Conservation (phyloP, 148 eudicot genomes). For the Suaeda aralocaspica region DNA sequence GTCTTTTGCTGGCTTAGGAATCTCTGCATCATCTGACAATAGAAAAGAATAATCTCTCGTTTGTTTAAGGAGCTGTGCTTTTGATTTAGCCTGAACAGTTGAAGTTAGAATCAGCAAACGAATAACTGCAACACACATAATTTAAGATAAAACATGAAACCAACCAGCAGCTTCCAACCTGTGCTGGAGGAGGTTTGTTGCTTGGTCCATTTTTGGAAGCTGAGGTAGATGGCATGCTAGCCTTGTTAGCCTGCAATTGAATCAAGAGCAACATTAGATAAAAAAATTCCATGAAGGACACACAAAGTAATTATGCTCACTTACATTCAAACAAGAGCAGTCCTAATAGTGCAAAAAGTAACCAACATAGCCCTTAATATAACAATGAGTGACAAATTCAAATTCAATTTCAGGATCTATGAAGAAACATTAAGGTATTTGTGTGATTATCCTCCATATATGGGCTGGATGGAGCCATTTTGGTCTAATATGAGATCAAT, state of each 20-base stretch:
- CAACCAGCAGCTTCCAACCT: conserved; percentile 24
- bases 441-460: too few species aligned
- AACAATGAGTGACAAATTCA: too few species aligned
- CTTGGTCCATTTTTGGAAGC: conserved; percentile 39
- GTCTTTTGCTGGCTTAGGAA: conserved; percentile 39
- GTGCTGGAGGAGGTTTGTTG: conserved; percentile 27
- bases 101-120: not conserved
- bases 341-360: not conserved
- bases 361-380: not conserved
- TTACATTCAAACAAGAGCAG: too few species aligned
- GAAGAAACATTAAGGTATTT: too few species aligned
- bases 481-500: too few species aligned
- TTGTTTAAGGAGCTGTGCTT: conserved; percentile 58
- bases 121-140: not conserved
- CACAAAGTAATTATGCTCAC: too few species aligned
- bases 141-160: not conserved
- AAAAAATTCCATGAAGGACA: not conserved
- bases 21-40: conserved; percentile 67
- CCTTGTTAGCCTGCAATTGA: conserved; percentile 43
- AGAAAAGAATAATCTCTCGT: conserved; percentile 92
- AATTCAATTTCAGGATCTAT: too few species aligned
- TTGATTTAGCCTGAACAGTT: conserved; percentile 42
- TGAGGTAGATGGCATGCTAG: conserved; percentile 29
- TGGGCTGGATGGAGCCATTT: too few species aligned
- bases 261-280: not conserved